A percentile compares a stretch with the other conserved stretches of the same genome.
phyloP scores from a whole-genome alignment of 306 rosid species.

The Neltuma alba region DNA sequence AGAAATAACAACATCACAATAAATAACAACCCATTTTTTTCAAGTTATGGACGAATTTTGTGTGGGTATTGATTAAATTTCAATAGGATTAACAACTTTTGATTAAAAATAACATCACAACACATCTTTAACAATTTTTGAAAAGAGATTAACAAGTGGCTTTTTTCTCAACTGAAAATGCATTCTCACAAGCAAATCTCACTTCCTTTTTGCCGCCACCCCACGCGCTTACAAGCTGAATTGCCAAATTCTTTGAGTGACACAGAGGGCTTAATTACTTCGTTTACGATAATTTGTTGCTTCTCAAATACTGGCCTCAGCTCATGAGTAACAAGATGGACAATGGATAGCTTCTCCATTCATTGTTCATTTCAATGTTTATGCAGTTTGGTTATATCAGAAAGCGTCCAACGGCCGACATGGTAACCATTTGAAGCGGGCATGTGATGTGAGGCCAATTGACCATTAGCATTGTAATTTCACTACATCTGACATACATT shows the following conservation, averaged over 20 bases:
- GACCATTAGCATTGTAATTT: background rate
- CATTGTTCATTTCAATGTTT: background rate
- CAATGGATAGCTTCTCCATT: background rate
- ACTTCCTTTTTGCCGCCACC: background rate
- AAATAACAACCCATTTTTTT: too few species aligned
- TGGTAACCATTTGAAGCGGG: background rate
- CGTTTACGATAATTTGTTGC: background rate
- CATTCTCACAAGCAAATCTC: background rate
- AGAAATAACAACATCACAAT: too few species aligned
- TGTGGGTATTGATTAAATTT: too few species aligned
- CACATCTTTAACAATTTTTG: too few species aligned
- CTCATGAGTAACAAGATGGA: background rate
- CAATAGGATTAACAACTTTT: too few species aligned
- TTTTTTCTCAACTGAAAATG: background rate
- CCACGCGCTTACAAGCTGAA: background rate
- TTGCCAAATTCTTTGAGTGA: background rate
- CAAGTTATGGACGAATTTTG: too few species aligned
- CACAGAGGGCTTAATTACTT: background rate
- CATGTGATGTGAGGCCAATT: background rate
- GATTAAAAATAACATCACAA: too few species aligned
- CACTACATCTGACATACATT: background rate
- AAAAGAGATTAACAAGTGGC: too few species aligned
- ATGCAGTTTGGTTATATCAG: background rate
- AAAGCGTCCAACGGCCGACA: background rate
- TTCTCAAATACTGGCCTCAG: background rate